phyloP scores from a whole-genome alignment of 73 alveolate species.

The Durusdinium trenchii region DNA sequence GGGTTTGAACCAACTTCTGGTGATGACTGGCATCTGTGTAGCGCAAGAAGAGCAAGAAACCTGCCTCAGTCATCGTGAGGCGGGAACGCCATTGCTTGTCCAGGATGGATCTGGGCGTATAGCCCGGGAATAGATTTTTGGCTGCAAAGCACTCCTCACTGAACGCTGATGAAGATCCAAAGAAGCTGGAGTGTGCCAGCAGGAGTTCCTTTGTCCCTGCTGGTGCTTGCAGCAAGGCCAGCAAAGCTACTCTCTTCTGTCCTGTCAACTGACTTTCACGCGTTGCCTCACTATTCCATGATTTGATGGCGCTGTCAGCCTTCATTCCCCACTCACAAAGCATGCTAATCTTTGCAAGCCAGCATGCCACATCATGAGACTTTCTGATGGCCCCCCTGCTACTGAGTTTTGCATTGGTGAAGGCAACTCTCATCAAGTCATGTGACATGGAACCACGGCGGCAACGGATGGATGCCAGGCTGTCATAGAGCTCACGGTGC shows the following conservation, averaged over 20 bases:
- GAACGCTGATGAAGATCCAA: background rate
- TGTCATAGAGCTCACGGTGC: background rate
- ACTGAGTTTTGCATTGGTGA: background rate
- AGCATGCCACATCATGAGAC: background rate
- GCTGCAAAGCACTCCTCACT: background rate
- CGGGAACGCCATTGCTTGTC: background rate
- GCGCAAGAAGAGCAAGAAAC: background rate
- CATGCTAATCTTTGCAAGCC: background rate
- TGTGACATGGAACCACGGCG: background rate
- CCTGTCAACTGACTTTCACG: background rate
- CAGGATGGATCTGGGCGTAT: background rate
- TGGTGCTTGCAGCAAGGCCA: background rate
- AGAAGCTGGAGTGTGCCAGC: background rate
- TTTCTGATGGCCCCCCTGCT: background rate
- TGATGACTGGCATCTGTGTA: background rate
- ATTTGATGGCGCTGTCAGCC: background rate
- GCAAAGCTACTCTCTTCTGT: constrained; percentile 6
- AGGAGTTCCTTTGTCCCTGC: background rate
- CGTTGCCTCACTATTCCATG: background rate
- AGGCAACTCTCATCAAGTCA: background rate
- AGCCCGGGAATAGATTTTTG: background rate
- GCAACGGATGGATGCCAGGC: background rate
- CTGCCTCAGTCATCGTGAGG: background rate
- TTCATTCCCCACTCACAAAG: background rate
- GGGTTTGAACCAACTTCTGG: background rate